Conservation (phyloP, 805 yeast genomes). For the Barnettozyma vustinii region DNA sequence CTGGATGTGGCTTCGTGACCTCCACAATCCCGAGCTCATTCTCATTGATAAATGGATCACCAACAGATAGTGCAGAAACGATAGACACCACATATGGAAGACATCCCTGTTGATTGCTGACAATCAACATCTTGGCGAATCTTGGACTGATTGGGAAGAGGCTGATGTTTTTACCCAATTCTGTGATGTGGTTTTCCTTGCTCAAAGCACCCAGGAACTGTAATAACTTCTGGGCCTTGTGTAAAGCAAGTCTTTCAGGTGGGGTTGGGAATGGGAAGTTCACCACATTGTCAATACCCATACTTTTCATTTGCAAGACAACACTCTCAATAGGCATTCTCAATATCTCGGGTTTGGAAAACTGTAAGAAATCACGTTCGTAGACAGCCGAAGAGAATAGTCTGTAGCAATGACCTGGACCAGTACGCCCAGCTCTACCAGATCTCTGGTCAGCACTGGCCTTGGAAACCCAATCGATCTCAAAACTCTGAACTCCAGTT, state of each 20-base stretch:
- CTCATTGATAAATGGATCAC: conserved; percentile 80
- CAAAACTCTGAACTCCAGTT: conserved; percentile 90
- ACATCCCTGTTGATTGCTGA: conserved; percentile 84
- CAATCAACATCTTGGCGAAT: conserved; percentile 80
- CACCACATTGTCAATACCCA: conserved; percentile 87
- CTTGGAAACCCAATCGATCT: conserved; percentile 85
- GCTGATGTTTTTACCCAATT: conserved; percentile 80
- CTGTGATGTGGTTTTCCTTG: conserved; percentile 53
- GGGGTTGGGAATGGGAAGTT: conserved; percentile 98
- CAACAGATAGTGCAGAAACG: conserved; percentile 89
- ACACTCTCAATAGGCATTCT: conserved; percentile 96
- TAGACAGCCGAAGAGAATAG: conserved; percentile 89
- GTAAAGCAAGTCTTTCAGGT: conserved; percentile 59
- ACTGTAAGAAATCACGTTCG: conserved; percentile 79
- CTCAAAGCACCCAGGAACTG: conserved; percentile 73
- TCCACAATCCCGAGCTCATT: conserved; percentile 59
- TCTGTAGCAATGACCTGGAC: conserved; percentile 96
- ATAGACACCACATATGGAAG: conserved; percentile 85
- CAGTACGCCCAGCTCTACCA: conserved; percentile 98
- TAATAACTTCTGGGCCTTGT: conserved; percentile 62
- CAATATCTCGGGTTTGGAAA: conserved; percentile 82
- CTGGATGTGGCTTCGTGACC: conserved; percentile 6
- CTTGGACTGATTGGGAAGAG: conserved; percentile 91
- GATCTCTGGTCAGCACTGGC: conserved; percentile 95
- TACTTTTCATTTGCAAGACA: conserved; percentile 91